These are phyloP conservation scores for Colletotrichum sp. DNA, from an alignment of 2,329 filamentous ascomycete genomes.

Conservation along the genomic window DNA sequence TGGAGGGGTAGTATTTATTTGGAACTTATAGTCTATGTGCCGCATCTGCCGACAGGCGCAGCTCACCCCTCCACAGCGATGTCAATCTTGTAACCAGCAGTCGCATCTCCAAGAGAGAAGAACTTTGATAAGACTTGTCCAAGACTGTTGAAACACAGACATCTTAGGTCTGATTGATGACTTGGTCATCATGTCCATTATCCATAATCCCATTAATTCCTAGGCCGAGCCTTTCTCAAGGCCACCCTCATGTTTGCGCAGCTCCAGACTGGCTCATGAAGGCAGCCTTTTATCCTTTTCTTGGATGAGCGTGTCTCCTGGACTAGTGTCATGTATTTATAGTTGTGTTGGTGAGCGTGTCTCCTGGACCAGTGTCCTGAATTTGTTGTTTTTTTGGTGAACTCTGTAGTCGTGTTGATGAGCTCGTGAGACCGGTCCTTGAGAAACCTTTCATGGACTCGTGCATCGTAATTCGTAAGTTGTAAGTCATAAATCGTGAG, in stretches of 20 bases:
- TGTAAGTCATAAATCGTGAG: neutral
- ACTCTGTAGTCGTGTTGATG: neutral
- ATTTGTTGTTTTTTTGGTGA: neutral
- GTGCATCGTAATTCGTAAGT: neutral
- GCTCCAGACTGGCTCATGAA: neutral
- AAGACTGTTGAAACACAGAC: rapidly evolving
- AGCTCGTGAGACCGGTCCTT: neutral
- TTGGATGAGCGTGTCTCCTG: neutral
- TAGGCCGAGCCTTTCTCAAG: neutral
- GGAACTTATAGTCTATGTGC: neutral
- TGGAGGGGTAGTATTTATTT: neutral
- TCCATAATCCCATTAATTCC: neutral
- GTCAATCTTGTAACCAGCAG: neutral
- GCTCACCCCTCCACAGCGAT: neutral
- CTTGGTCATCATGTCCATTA: neutral
- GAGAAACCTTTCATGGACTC: neutral
- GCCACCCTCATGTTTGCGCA: neutral
- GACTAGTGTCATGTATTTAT: neutral
- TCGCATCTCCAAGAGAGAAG: neutral
- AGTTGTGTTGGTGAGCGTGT: neutral
- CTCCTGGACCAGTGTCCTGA: neutral
- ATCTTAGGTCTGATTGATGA: neutral
- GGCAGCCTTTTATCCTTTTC: neutral
- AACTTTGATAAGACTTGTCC: neutral
- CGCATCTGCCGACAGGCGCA: neutral